Base-by-base conservation (phyloP, 805 yeast genomes). In the Kuraishia floccosa region DNA sequence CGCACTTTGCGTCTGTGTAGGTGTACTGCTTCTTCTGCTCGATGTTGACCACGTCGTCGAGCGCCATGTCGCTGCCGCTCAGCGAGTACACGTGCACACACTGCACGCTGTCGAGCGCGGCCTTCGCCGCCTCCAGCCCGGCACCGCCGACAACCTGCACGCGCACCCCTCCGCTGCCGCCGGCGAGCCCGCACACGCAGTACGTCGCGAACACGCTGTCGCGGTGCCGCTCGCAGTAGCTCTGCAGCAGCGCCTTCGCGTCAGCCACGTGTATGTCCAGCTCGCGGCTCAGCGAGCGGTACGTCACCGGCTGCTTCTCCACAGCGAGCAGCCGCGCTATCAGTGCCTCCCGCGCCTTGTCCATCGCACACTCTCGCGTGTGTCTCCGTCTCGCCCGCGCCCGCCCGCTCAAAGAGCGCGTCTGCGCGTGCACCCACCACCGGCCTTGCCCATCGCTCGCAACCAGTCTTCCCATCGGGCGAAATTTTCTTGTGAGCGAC, bases 201-300 rank as follows among this genome's bases (percentile, higher is more conserved):
- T 59, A 68, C 0, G 62, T 49, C 0, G 70, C 69, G 4, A 49
- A 42, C 6, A 68, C 33, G 24, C 52, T 46, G 12, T 54, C 47
- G 32, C 43, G 47, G 38, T 67, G 58, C 21, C 51, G 40, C 5
- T 41, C 37, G 38, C 58, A 63, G 42, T 54, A 69, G 4, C 56
- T 46, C 36, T 49, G 50, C 17, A 70, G 51, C 5, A 57, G 32
- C 16, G 32, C 39, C 40, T 67, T 69, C 11, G 75, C 58, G 21
- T 52, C 52, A 15, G 43, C 28, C 2, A 52, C 56, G 28, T 61
- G 58, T 7, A 67, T 44, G n/a, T 46, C 45, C 31, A 64, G 40
- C 6, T 50, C 52, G 27, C 71, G 49, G 4, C 72, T 50, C 6
- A 66, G 49, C 6, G 58, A 44, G 29, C 58, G 59, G 39, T 63